Percentiles rank a stretch among this genome's conserved stretches.
Conservation (phyloP, 805 yeast genomes). For the Kuraishia floccosa region DNA sequence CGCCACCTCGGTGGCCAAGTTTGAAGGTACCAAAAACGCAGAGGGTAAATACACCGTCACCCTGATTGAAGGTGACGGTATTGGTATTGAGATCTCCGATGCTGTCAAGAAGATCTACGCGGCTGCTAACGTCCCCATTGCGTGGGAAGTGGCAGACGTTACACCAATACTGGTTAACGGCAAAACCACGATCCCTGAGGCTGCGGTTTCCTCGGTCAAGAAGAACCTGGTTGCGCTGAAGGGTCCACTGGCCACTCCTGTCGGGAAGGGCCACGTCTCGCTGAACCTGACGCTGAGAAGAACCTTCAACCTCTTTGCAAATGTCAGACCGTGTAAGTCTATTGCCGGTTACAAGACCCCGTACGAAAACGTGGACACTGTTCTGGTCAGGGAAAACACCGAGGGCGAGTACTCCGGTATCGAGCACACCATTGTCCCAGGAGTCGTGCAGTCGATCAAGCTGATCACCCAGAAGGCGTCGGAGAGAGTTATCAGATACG, state of each 20-base stretch:
- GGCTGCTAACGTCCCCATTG: conserved; percentile 93
- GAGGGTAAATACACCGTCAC: conserved; percentile 90
- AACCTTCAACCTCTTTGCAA: conserved; percentile 92
- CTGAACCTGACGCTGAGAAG: conserved; percentile 96
- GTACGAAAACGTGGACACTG: conserved; percentile 82
- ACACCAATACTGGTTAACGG: conserved; percentile 89
- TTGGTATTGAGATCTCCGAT: conserved; percentile 90
- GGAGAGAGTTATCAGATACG: conserved; percentile 93
- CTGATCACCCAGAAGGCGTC: conserved; percentile 94
- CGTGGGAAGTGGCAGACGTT: conserved; percentile 96
- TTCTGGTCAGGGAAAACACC: conserved; percentile 95
- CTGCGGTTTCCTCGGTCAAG: conserved; percentile 88
- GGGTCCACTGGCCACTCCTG: conserved; percentile 98
- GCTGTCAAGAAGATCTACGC: conserved; percentile 88
- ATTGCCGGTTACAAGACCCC: conserved; percentile 91
- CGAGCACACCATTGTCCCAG: conserved; percentile 96
- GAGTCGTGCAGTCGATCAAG: conserved; percentile 97
- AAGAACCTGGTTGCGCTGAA: conserved; percentile 90
- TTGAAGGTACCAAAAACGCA: conserved; percentile 50
- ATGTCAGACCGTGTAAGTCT: conserved; percentile 94
- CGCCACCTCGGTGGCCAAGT: conserved; percentile 47
- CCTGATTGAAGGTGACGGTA: conserved; percentile 97
- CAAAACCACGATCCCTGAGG: conserved; percentile 84
- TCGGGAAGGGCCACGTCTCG: conserved; percentile 97
- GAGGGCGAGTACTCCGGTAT: conserved; percentile 99